These are phyloP conservation scores for Backusella tuberculispora DNA, from an alignment of 192 early-diverging fungal genomes.

Conservation along the genomic window DNA sequence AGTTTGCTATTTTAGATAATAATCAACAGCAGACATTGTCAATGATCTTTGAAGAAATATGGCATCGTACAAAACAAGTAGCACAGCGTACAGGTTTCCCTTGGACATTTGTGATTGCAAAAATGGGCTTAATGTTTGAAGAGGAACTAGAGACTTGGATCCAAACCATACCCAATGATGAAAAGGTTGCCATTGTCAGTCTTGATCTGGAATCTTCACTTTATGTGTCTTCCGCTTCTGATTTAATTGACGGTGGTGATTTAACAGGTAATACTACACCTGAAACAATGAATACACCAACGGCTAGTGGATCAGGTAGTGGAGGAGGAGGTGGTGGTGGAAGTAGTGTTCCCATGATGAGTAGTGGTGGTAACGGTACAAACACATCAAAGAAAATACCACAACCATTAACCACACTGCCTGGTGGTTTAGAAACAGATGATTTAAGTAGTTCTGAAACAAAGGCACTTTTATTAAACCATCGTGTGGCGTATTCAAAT, in stretches of 20 bases:
- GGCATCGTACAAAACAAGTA: slow-evolving; percentile 46
- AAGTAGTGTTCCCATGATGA: slow-evolving; percentile 18
- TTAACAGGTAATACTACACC: slow-evolving; percentile 1
- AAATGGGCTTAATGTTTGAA: slow-evolving; percentile 53
- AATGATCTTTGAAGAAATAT: slow-evolving; percentile 47
- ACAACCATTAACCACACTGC: slow-evolving; percentile 32
- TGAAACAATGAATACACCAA: slow-evolving; percentile 21
- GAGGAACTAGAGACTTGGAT: slow-evolving; percentile 47
- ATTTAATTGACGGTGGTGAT: slow-evolving; percentile 1
- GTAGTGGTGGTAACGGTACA: not conserved
- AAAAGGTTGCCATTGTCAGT: slow-evolving; percentile 36
- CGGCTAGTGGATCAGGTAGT: slow-evolving; percentile 1
- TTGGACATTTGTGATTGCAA: slow-evolving; percentile 55
- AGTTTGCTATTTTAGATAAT: slow-evolving; percentile 41
- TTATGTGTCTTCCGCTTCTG: not conserved
- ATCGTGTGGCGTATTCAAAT: slow-evolving; percentile 51
- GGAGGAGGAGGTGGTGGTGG: not conserved
- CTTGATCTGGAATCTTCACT: slow-evolving; percentile 43
- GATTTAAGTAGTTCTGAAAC: slow-evolving; percentile 36
- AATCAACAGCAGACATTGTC: not conserved
- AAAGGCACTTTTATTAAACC: slow-evolving; percentile 52
- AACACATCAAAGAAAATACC: slow-evolving; percentile 13
- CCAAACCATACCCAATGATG: slow-evolving; percentile 23
- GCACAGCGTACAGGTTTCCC: slow-evolving; percentile 43
- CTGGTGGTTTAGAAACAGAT: slow-evolving; percentile 14